Evolutionary conservation across 2,329 filamentous ascomycete species (phyloP), one percentile per base, ranked within the genome.

Genomic region (Mariannaea elegans): DNA sequence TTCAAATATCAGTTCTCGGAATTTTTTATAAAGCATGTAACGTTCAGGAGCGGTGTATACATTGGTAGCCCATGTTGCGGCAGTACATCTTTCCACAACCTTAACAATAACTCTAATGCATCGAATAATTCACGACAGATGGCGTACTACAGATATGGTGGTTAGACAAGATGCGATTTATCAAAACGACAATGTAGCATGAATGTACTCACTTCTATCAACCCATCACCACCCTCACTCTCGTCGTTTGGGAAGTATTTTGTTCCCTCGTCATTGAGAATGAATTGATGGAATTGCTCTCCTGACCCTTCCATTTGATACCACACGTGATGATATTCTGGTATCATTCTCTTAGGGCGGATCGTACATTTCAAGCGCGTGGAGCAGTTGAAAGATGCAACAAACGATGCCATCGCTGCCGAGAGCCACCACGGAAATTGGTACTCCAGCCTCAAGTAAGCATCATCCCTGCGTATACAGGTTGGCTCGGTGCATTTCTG

Each of bases 161-260:
- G n/a, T 0, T 7, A 13, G 0, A 3, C 8, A 36, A 12, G 32
- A 6, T 4, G 10, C 14, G 3, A 3, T 24, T 24, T 27, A 36
- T 36, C 5, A 36, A 10, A 36, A 12, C 14, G 14, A 9, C 24
- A 6, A 8, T 9, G n/a, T 44, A 6, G 7, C 19, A 23, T 24
- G 21, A 7, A 16, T 18, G 14, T 4, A 1, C 59, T 4, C 19
- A 57, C 65, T 4, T 2, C 0, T 0, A 67, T 23, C 6, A 65
- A 14, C 1, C 1, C 4, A 1, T 0, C 0, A 0, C 2, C 27
- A 1, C 0, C 0, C 3, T 3, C 18, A 1, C 1, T 0, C 0
- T 0, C 7, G 4, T 66, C 65, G 7, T 65, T 38, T 0, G 64
- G 65, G 4, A 59, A 67, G n/a, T 14, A 55, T 0, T 1, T 34